A percentile compares a stretch with the other conserved stretches of the same genome.
These are phyloP conservation scores for Saprolegnia diclina DNA, from an alignment of 352 stramenopile species.

Conservation along the genomic window DNA sequence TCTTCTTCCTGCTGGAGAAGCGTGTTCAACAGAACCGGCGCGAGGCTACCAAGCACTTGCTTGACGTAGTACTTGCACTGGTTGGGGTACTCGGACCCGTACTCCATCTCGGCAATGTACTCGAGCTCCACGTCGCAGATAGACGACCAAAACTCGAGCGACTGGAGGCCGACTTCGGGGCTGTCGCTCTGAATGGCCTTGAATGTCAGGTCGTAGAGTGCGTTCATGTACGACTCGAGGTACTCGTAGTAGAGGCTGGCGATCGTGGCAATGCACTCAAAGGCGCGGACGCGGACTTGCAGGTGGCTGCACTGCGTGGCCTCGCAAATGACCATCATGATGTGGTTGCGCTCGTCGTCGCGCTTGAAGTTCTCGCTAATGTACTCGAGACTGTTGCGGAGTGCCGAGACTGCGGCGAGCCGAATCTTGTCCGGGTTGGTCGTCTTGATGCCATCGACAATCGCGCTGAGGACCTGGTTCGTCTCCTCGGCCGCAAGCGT, in stretches of 20 bases:
- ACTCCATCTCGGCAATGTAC: slow-evolving; percentile 87
- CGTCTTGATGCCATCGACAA: slow-evolving; percentile 93
- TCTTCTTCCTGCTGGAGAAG: slow-evolving; percentile 94
- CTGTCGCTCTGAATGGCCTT: slow-evolving; percentile 90
- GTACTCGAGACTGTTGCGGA: slow-evolving; percentile 95
- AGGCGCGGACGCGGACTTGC: slow-evolving; percentile 86
- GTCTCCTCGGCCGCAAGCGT: slow-evolving; percentile 78
- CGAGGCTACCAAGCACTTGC: slow-evolving; percentile 78
- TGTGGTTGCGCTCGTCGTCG: slow-evolving; percentile 91
- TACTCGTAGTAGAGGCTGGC: slow-evolving; percentile 96
- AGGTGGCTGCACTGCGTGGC: slow-evolving; percentile 89
- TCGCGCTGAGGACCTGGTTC: slow-evolving; percentile 95
- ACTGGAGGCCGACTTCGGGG: slow-evolving; percentile 88
- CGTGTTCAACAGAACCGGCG: slow-evolving; percentile 89
- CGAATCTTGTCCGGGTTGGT: slow-evolving; percentile 85
- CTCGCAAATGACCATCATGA: slow-evolving; percentile 94
- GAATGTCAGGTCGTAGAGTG: slow-evolving; percentile 94
- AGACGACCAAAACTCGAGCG: slow-evolving; percentile 98
- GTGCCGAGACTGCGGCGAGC: slow-evolving; percentile 86
- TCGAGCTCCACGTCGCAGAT: slow-evolving; percentile 96
- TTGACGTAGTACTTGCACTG: slow-evolving; percentile 87
- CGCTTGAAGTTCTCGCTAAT: slow-evolving; percentile 95
- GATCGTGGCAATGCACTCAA: slow-evolving; percentile 94
- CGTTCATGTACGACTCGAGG: slow-evolving; percentile 93
- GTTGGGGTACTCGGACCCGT: slow-evolving; percentile 58